These are phyloP conservation scores for Erythrophleum ivorense DNA, from an alignment of 331 rosid species.

Conservation along the genomic window DNA sequence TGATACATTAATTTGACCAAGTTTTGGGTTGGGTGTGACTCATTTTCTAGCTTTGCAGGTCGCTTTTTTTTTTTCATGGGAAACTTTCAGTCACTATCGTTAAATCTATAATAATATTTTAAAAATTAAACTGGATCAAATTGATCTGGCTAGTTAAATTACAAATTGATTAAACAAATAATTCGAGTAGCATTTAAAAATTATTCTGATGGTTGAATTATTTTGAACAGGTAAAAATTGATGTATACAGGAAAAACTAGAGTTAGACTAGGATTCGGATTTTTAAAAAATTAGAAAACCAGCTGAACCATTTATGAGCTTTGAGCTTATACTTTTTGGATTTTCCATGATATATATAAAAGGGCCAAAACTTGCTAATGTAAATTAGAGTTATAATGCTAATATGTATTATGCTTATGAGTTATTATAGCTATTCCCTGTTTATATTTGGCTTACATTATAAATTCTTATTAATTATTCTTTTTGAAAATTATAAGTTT, in stretches of 20 bases:
- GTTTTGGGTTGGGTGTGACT: constrained; percentile 34
- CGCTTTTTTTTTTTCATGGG: neutral
- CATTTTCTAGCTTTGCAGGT: constrained; percentile 10
- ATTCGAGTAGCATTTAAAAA: neutral
- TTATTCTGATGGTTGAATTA: neutral
- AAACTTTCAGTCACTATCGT: neutral
- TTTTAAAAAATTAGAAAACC: too few relatives aligned
- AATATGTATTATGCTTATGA: too few relatives aligned
- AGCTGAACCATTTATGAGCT: too few relatives aligned
- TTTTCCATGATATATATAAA: too few relatives aligned
- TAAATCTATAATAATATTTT: neutral
- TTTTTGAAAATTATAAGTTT: neutral
- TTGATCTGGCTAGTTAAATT: neutral
- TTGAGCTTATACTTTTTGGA: too few relatives aligned
- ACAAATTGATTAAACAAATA: neutral
- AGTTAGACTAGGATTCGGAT: too few relatives aligned
- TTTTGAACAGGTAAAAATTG: neutral
- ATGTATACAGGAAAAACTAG: too few relatives aligned
- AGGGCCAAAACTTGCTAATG: too few relatives aligned
- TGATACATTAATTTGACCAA: constrained; percentile 37
- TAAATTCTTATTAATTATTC: neutral
- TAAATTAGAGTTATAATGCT: too few relatives aligned
- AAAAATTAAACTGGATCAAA: neutral
- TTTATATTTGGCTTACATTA: too few relatives aligned
- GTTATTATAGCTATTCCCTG: too few relatives aligned